Base-by-base conservation (phyloP, 805 yeast genomes). In the Ogataea angusta region DNA sequence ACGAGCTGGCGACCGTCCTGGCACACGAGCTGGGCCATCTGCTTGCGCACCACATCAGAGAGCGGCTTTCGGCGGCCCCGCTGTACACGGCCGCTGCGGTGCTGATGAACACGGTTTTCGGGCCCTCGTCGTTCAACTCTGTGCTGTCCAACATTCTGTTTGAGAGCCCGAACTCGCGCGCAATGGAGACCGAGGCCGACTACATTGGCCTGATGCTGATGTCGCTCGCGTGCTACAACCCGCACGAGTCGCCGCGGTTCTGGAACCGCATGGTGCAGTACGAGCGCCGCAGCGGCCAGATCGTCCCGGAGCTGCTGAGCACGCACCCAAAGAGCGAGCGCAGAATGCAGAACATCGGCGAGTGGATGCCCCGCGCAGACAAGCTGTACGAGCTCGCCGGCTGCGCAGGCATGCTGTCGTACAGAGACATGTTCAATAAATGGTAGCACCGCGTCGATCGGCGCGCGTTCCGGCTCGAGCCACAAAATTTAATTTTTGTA, bases 181-280 rank as follows among this genome's bases (percentile, higher is more conserved):
- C 78, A 44, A 88, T 88, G 96, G 99, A 93, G 63, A 75, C 88
- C 0, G 99, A 93, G 61, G 98, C 99, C 0, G 99, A 93, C 63
- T 82, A 82, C 53, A 90, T 93, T 22, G 99, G 99, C 0, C 67
- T 93, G 45, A 83, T 88, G 80, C 70, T 91, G 50, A 86, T 91
- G 96, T 78, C 96, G 2, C 69, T 80, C 44, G 95, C 95, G 34
- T 93, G 99, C 59, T 93, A 73, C 61, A 67, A 90, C 48, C 89
- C 96, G 5, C 64, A 66, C 13, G 87, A 81, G 50, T 84, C 96
- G 0, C 76, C 83, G 1, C 66, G 65, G 9, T 73, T 93, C 42
- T 93, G 99, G 99, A 62, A 72, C 38, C 72, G 96, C 41, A 90
- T 91, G 96, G 62, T 76, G 15, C 52, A 62, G 16, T 69, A 66